These are phyloP conservation scores for Rhizomucor pusillus DNA, from an alignment of 371 early-diverging fungal species.

Conservation along the genomic window DNA sequence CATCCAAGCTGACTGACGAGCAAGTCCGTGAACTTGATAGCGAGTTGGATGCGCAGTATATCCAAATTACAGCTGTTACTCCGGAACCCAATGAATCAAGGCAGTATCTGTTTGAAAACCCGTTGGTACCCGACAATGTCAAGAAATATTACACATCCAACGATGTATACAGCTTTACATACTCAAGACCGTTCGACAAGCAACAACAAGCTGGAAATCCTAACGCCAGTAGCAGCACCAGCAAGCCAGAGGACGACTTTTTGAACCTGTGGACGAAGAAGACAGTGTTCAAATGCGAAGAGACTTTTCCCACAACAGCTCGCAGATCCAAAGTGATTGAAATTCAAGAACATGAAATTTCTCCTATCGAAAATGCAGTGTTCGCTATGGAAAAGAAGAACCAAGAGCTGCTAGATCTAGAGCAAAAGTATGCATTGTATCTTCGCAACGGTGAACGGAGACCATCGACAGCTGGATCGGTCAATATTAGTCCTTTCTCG, in stretches of 20 bases:
- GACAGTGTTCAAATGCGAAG: constrained; percentile 62
- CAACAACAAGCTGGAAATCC: constrained; percentile 2
- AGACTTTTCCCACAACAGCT: constrained; percentile 68
- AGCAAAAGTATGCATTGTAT: constrained; percentile 49
- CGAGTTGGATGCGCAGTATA: constrained; percentile 55
- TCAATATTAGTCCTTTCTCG: constrained; percentile 72
- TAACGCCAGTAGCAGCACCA: background rate
- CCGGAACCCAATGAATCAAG: constrained; percentile 52
- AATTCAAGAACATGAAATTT: constrained; percentile 51
- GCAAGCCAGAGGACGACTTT: constrained; percentile 59
- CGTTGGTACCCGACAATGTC: constrained; percentile 43
- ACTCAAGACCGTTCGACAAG: constrained; percentile 51
- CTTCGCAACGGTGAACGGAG: constrained; percentile 11
- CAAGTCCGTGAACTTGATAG: constrained; percentile 48
- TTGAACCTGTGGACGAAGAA: constrained; percentile 79
- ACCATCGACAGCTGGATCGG: constrained; percentile 8
- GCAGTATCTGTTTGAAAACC: constrained; percentile 25
- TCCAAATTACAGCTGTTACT: constrained; percentile 72
- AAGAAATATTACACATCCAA: constrained; percentile 64
- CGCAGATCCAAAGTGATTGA: constrained; percentile 59
- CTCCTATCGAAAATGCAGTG: constrained; percentile 81
- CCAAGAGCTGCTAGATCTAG: constrained; percentile 54
- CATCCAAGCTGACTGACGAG: constrained; percentile 36
- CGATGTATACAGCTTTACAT: constrained; percentile 64
- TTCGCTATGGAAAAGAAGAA: constrained; percentile 70